Percentiles rank a stretch among this genome's conserved stretches.
phyloP scores from a whole-genome alignment of 2,329 filamentous ascomycete genomes.

The Beauveria sp. region DNA sequence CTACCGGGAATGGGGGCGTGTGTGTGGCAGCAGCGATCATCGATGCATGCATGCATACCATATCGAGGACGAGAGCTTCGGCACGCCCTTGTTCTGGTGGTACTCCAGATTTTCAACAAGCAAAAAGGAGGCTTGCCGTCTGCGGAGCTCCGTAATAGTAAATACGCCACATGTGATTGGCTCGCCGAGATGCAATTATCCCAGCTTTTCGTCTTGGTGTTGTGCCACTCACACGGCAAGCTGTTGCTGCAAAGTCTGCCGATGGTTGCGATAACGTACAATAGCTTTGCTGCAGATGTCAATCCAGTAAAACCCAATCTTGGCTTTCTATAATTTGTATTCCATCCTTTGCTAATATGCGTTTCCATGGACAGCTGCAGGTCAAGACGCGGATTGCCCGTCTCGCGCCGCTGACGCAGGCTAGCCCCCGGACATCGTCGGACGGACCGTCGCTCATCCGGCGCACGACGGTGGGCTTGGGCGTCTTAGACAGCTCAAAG shows the following conservation, averaged over 20 bases:
- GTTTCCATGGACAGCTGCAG: no score
- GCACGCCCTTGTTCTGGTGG: neutral
- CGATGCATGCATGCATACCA: neutral
- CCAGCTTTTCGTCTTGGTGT: neutral
- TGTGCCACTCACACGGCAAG: neutral
- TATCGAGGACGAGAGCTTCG: neutral
- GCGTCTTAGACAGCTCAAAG: neutral
- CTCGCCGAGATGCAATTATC: neutral
- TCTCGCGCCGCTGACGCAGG: neutral
- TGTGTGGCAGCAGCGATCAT: neutral
- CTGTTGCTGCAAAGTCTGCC: neutral
- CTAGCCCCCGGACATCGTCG: constrained; percentile 1
- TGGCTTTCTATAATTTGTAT: no score
- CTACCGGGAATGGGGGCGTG: neutral
- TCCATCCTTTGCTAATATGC: no score
- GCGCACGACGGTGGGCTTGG: neutral
- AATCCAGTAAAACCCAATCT: no score
- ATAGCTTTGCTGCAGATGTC: no score
- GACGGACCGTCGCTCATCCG: constrained; percentile 6
- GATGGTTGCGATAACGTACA: no score
- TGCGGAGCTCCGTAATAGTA: neutral
- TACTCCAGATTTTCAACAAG: neutral
- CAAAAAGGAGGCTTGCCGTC: neutral
- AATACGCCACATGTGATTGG: neutral
- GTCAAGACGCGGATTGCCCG: neutral